phyloP scores from a whole-genome alignment of 345 rosid species.

The Ailanthus altissimus region DNA sequence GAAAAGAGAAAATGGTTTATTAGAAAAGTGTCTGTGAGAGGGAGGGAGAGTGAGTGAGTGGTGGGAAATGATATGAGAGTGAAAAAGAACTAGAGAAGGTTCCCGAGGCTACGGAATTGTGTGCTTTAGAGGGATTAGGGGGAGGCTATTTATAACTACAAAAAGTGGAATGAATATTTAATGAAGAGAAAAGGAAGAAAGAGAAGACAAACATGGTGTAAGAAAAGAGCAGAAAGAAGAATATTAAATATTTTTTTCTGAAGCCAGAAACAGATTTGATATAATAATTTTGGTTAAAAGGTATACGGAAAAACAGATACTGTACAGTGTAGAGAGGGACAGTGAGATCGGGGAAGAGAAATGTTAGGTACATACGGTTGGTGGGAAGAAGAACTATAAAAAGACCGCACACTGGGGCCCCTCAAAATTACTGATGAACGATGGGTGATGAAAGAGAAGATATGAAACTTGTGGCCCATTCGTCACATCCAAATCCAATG shows the following conservation, averaged over 20 bases:
- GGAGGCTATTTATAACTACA: slow-evolving; percentile 23
- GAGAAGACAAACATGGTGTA: neutral
- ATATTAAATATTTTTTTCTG: neutral
- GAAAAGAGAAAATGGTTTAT: too few relatives aligned
- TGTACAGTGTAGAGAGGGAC: neutral
- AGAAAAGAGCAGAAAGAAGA: neutral
- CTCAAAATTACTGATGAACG: slow-evolving; percentile 2
- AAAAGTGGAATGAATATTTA: neutral
- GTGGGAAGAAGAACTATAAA: slow-evolving; percentile 12
- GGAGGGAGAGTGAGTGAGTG: neutral
- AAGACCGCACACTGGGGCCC: slow-evolving; percentile 13
- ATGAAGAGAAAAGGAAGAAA: neutral
- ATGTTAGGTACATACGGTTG: neutral
- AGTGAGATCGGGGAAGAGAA: neutral
- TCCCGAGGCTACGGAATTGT: neutral
- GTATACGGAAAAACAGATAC: neutral
- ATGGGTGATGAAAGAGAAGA: neutral
- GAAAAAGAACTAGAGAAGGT: neutral
- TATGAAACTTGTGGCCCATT: neutral
- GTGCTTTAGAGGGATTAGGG: neutral
- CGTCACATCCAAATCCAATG: slow-evolving; percentile 13
- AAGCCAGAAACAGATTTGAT: too few relatives aligned
- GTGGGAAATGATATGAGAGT: too few relatives aligned
- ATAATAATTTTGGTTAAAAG: neutral
- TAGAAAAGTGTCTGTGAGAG: neutral